These are phyloP conservation scores for Polygonum aviculare DNA, from an alignment of 148 eudicot species.

Conservation along the genomic window DNA sequence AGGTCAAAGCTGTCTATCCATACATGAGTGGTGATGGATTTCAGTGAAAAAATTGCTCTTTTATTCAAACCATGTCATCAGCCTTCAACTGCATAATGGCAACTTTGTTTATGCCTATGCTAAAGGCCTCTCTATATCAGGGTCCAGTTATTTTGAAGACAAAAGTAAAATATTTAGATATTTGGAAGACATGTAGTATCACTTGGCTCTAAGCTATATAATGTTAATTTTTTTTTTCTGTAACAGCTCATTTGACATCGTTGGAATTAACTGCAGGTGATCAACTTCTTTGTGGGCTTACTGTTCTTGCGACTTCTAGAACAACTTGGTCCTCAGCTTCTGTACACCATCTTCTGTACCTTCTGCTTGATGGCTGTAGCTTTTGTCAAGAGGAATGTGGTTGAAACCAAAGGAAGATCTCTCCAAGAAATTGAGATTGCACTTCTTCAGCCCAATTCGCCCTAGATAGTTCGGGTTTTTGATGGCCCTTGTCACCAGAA, in stretches of 20 bases:
- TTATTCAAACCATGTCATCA: not conserved
- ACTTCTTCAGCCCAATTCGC: conserved; percentile 38
- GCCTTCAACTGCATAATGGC: not conserved
- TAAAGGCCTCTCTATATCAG: not conserved
- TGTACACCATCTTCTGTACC: conserved; percentile 68
- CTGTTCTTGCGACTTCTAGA: conserved; percentile 83
- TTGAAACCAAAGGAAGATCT: conserved; percentile 93
- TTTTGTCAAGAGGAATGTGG: conserved; percentile 73
- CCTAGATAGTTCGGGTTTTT: not conserved
- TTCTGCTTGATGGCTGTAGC: conserved; percentile 78
- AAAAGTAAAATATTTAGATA: not conserved
- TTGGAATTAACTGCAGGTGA: conserved; percentile 35
- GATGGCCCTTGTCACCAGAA: not conserved
- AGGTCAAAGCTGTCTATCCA: not conserved
- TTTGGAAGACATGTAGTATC: not conserved
- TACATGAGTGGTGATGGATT: not conserved
- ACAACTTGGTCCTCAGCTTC: conserved; percentile 60
- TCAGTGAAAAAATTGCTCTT: not conserved
- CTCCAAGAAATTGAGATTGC: conserved; percentile 98
- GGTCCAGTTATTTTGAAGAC: not conserved
- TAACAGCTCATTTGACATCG: not conserved
- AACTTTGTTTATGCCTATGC: not conserved
- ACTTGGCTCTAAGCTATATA: not conserved
- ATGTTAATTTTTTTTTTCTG: not conserved
- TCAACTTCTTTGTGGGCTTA: conserved; percentile 84